These are phyloP conservation scores for Lactarius deliciosus DNA, from an alignment of 768 basidiomycete species.

Conservation along the genomic window DNA sequence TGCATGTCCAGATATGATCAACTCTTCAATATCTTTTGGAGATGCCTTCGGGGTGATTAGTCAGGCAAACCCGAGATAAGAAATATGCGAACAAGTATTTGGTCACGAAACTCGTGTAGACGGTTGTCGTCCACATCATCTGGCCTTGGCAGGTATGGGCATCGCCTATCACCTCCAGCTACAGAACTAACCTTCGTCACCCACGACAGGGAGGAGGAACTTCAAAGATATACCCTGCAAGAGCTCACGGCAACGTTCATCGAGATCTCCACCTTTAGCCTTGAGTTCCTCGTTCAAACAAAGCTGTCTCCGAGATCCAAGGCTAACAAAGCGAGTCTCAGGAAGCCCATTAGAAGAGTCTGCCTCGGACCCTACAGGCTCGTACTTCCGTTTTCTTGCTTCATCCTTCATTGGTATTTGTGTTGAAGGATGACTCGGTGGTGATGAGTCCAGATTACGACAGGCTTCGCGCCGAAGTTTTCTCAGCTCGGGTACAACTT, in stretches of 20 bases:
- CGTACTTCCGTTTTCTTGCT: conserved; percentile 15
- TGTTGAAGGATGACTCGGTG: background rate
- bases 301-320: conserved; percentile 87
- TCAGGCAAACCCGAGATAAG: background rate
- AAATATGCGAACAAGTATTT: conserved; percentile 64
- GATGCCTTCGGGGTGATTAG: conserved; percentile 53
- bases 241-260: conserved; percentile 85
- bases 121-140: conserved; percentile 55
- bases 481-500: conserved; percentile 81
- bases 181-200: conserved; percentile 5
- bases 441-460: background rate
- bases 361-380: conserved; percentile 22
- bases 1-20: conserved; percentile 69
- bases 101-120: conserved; percentile 84
- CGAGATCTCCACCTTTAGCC: conserved; percentile 63
- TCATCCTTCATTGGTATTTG: background rate
- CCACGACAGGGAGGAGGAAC: background rate
- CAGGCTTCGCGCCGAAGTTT: conserved; percentile 54
- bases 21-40: conserved; percentile 93
- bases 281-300: conserved; percentile 87
- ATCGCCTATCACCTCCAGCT: conserved; percentile 67
- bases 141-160: conserved; percentile 69
- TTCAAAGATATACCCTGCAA: conserved; percentile 51
- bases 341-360: conserved; percentile 30
- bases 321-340: conserved; percentile 65